Conservation (phyloP, 495 filamentous ascomycete genomes). For the Penicillium arizonense region DNA sequence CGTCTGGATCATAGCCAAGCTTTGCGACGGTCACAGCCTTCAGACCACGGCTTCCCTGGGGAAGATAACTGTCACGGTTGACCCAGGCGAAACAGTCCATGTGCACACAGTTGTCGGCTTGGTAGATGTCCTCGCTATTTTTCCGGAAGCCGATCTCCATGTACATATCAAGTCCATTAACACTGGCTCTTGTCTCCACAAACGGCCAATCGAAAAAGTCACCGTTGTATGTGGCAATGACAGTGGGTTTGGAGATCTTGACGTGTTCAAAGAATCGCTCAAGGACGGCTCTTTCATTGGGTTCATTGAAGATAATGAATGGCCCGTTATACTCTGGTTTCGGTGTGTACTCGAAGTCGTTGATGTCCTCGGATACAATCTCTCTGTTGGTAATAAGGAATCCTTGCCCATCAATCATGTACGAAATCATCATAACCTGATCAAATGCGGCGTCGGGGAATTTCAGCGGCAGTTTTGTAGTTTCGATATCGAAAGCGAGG, state of each 20-base stretch:
- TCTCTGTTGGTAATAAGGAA: constrained; percentile 98
- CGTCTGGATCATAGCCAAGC: constrained; percentile 96
- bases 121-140: constrained; percentile 93
- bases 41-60: constrained; percentile 93
- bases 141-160: constrained; percentile 94
- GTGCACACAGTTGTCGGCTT: constrained; percentile 91
- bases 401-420: constrained; percentile 99
- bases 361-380: constrained; percentile 96
- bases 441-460: constrained; percentile 96
- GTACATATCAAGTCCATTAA: constrained; percentile 99
- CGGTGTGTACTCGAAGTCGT: constrained; percentile 97
- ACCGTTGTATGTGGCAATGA: constrained; percentile 99
- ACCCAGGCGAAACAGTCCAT: constrained; percentile 99
- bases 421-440: constrained; percentile 99
- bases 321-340: constrained; percentile 92
- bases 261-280: constrained; percentile 95
- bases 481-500: constrained; percentile 98
- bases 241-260: constrained; percentile 89
- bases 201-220: constrained; percentile 99
- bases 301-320: constrained; percentile 98
- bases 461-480: constrained; percentile 92
- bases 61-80: constrained; percentile 96
- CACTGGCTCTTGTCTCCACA: constrained; percentile 87
- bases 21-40: constrained; percentile 98
- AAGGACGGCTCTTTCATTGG: constrained; percentile 81